These are phyloP conservation scores for Teunomyces tritomae DNA, from an alignment of 805 yeast genomes.

Conservation along the genomic window DNA sequence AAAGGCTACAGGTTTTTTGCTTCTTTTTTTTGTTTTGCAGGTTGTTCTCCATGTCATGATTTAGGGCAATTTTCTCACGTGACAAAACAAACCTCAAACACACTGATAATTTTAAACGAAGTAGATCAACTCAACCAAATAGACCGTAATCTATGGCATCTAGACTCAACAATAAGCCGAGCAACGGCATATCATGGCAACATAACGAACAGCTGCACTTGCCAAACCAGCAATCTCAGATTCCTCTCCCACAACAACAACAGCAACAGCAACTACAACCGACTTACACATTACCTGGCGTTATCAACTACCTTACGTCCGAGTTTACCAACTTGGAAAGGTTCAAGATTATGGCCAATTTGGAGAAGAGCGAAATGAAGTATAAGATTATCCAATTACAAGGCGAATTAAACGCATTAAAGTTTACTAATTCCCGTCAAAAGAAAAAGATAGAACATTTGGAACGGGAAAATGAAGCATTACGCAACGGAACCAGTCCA, in stretches of 20 bases:
- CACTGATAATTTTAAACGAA: neutral
- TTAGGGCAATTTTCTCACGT: neutral
- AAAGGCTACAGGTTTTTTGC: no score
- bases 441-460: slow-evolving; percentile 36
- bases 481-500: neutral
- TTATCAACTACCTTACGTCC: slow-evolving; percentile 56
- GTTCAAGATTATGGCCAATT: slow-evolving; percentile 47
- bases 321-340: slow-evolving; percentile 49
- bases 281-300: slow-evolving; percentile 54
- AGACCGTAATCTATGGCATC: slow-evolving; percentile 1
- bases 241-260: slow-evolving; percentile 5
- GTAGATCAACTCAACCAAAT: neutral
- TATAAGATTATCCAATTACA: slow-evolving; percentile 50
- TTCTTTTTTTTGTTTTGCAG: no score
- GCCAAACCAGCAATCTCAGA: slow-evolving; percentile 4
- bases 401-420: slow-evolving; percentile 48
- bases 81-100: neutral
- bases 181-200: slow-evolving; percentile 2
- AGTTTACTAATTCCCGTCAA: slow-evolving; percentile 42
- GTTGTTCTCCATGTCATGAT: no score
- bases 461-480: slow-evolving; percentile 23
- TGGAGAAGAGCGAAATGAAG: slow-evolving; percentile 53
- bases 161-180: slow-evolving; percentile 3
- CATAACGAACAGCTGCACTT: slow-evolving; percentile 9
- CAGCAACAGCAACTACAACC: slow-evolving; percentile 14